Conservation (phyloP, 208 protist species). For the Sergeia podlipaevii region DNA sequence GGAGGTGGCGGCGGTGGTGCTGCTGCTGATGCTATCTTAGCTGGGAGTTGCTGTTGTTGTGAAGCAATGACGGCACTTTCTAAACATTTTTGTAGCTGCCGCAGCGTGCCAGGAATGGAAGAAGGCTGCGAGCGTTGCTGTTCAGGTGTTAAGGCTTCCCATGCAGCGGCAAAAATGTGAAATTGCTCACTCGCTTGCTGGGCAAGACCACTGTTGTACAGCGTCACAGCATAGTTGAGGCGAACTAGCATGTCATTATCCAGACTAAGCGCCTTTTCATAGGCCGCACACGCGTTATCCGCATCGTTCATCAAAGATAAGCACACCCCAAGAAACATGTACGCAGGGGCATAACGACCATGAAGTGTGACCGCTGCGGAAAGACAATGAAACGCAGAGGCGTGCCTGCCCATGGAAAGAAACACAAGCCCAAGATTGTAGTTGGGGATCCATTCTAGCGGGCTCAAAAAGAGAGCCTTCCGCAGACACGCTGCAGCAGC, state of each 20-base stretch:
- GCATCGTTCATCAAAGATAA: slow-evolving; percentile 93
- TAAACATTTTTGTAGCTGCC: slow-evolving; percentile 21
- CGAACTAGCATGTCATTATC: slow-evolving; percentile 79
- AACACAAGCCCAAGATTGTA: slow-evolving; percentile 96
- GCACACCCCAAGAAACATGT: slow-evolving; percentile 94
- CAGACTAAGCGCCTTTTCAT: slow-evolving; percentile 87
- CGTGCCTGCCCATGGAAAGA: slow-evolving; percentile 86
- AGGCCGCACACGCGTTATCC: slow-evolving; percentile 92
- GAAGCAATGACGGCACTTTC: too few species aligned
- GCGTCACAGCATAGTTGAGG: slow-evolving; percentile 92
- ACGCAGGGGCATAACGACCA: slow-evolving; percentile 69
- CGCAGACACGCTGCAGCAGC: slow-evolving; percentile 95
- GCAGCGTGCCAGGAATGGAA: slow-evolving; percentile 18
- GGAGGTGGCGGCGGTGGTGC: too few species aligned
- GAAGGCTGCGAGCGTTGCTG: slow-evolving; percentile 26
- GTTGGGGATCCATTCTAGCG: slow-evolving; percentile 96
- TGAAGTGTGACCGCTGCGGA: slow-evolving; percentile 90
- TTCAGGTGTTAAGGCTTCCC: slow-evolving; percentile 24
- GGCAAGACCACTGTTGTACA: slow-evolving; percentile 51
- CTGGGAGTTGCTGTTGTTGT: too few species aligned
- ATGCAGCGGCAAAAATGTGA: slow-evolving; percentile 34
- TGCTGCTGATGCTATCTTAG: too few species aligned
- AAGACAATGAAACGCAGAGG: slow-evolving; percentile 95
- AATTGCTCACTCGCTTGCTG: slow-evolving; percentile 48
- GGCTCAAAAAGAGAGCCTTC: slow-evolving; percentile 88